Conservation (phyloP, 176 grass and related monocot genomes). For the Typha latifolia region DNA sequence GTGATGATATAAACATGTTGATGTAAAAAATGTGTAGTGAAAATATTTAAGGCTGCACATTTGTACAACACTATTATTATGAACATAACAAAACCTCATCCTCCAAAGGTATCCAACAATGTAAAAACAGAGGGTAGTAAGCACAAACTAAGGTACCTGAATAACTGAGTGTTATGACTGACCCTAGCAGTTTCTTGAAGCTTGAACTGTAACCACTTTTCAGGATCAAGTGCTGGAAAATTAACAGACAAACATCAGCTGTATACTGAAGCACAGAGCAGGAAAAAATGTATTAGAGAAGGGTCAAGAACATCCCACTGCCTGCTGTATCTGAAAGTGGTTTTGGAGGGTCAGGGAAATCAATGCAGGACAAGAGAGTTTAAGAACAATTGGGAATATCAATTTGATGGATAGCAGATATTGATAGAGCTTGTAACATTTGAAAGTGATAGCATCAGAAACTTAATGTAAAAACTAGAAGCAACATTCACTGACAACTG, state of each 20-base stretch:
- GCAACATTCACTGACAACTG: too few relatives aligned
- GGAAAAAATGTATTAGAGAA: neutral
- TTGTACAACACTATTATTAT: neutral
- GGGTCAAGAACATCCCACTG: neutral
- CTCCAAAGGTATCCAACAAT: neutral
- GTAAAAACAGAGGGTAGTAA: slow-evolving; percentile 13
- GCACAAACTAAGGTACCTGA: slow-evolving; percentile 46
- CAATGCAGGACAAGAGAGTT: too few relatives aligned
- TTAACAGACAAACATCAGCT: neutral
- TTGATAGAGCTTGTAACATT: too few relatives aligned
- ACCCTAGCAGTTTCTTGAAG: slow-evolving; percentile 83
- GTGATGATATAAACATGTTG: neutral
- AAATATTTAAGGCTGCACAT: neutral
- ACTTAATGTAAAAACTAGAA: too few relatives aligned
- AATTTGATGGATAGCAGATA: too few relatives aligned
- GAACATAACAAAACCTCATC: neutral
- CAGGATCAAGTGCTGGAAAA: slow-evolving; percentile 80
- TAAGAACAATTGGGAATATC: too few relatives aligned
- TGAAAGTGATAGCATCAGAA: too few relatives aligned
- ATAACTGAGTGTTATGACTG: slow-evolving; percentile 73
- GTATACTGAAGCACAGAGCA: neutral
- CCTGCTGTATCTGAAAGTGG: too few relatives aligned
- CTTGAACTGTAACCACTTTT: slow-evolving; percentile 95
- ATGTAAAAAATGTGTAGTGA: neutral
- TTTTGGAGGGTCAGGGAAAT: too few relatives aligned